Conservation (phyloP, 1,284 basidiomycete genomes). For the Hymenochaete sp. region DNA sequence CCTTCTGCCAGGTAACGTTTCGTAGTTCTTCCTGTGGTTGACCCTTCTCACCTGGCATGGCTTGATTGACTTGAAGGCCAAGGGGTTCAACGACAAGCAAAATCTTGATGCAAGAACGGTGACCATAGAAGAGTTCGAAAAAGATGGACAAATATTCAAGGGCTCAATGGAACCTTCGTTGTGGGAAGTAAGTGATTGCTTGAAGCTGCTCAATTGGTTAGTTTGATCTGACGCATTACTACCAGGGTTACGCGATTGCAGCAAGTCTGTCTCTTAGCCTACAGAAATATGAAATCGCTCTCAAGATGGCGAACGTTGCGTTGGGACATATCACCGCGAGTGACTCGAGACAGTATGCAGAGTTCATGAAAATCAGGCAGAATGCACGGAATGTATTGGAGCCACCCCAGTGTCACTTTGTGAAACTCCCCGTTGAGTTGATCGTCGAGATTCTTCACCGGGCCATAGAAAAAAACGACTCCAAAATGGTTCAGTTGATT, state of each 20-base stretch:
- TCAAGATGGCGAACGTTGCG: constrained; percentile 31
- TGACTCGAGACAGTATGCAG: constrained; percentile 18
- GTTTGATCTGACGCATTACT: too few relatives aligned
- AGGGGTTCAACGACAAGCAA: too few relatives aligned
- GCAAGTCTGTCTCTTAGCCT: constrained; percentile 32
- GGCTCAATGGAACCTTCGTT: too few relatives aligned
- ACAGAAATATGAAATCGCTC: constrained; percentile 27
- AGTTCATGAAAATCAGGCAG: neutral
- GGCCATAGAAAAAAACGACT: neutral
- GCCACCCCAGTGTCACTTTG: neutral
- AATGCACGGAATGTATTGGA: neutral
- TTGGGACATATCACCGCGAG: constrained; percentile 25
- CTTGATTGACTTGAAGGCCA: too few relatives aligned
- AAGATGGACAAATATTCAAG: too few relatives aligned
- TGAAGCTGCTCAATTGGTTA: too few relatives aligned
- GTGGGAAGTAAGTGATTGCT: too few relatives aligned
- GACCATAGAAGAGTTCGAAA: too few relatives aligned
- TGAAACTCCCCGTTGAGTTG: constrained; percentile 1
- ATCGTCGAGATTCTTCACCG: neutral
- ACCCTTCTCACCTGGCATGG: too few relatives aligned
- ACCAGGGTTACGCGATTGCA: constrained; percentile 35
- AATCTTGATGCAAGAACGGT: too few relatives aligned
- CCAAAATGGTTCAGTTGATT: constrained; percentile 1
- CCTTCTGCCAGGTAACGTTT: constrained; percentile 7
- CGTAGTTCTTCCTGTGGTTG: too few relatives aligned